Percentiles rank a stretch among this genome's conserved stretches.
phyloP scores from a whole-genome alignment of 2,329 filamentous ascomycete genomes.

The Diaporthe caulivora region DNA sequence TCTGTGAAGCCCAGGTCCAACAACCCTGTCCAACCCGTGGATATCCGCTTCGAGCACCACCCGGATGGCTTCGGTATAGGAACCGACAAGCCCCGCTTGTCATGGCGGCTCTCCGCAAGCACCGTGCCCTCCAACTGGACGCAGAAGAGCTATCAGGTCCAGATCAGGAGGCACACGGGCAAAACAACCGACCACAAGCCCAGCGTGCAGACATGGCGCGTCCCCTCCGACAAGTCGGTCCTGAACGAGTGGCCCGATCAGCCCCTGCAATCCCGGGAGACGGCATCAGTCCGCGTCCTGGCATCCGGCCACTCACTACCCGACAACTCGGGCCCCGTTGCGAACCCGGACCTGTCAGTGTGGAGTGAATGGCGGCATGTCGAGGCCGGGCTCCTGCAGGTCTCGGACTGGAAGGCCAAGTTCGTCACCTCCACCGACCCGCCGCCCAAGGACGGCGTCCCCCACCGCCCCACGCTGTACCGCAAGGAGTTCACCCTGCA shows the following conservation, averaged over 20 bases:
- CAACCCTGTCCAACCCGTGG: constrained; percentile 5
- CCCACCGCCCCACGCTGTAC: constrained; percentile 34
- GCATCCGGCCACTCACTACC: neutral
- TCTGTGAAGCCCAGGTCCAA: neutral
- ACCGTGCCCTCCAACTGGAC: constrained; percentile 22
- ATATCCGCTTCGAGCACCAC: constrained; percentile 38
- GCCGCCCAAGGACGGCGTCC: constrained; percentile 28
- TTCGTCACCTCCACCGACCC: constrained; percentile 34
- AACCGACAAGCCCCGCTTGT: constrained; percentile 30
- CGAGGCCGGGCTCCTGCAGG: constrained; percentile 32
- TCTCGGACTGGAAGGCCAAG: constrained; percentile 37
- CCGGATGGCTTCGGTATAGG: constrained; percentile 37
- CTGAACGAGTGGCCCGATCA: constrained; percentile 28
- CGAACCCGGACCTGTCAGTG: neutral
- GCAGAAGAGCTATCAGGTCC: constrained; percentile 36
- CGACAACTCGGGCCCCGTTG: neutral
- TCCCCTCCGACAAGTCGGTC: constrained; percentile 25
- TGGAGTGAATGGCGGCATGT: constrained; percentile 32
- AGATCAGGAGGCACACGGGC: constrained; percentile 14
- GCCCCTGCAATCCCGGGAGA: constrained; percentile 33
- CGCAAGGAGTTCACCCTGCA: constrained; percentile 29
- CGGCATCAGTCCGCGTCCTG: constrained; percentile 27
- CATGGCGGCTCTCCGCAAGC: constrained; percentile 32
- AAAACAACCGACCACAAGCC: neutral
- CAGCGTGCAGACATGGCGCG: constrained; percentile 7